phyloP scores from a whole-genome alignment of 768 basidiomycete species.

The Russula foetens region DNA sequence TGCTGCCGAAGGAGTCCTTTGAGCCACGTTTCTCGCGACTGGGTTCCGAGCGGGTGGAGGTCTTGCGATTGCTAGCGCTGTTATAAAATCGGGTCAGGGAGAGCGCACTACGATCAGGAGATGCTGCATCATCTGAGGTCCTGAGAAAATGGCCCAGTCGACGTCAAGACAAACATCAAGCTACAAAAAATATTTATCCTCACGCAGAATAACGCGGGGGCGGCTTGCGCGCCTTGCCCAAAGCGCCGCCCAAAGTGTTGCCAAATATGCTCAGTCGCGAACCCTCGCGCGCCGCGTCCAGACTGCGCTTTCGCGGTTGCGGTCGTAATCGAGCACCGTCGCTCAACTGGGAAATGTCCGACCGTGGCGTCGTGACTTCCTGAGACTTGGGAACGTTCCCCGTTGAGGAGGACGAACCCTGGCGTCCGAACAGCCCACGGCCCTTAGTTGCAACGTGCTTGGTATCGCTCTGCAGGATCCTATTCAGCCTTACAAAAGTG shows the following conservation, averaged over 20 bases:
- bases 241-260: slow-evolving; percentile 45
- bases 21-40: slow-evolving; percentile 15
- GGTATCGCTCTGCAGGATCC: slow-evolving; percentile 41
- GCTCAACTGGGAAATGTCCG: not conserved
- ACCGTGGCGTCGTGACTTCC: slow-evolving; percentile 21
- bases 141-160: slow-evolving; percentile 20
- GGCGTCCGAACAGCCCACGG: slow-evolving; percentile 58
- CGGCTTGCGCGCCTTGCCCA: slow-evolving; percentile 72
- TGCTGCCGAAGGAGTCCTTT: slow-evolving; percentile 19
- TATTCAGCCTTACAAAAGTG: not conserved
- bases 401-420: slow-evolving; percentile 33
- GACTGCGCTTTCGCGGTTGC: slow-evolving; percentile 40
- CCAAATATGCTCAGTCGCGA: slow-evolving; percentile 78
- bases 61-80: slow-evolving; percentile 33
- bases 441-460: slow-evolving; percentile 29
- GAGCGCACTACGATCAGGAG: slow-evolving; percentile 32
- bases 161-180: not conserved
- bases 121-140: slow-evolving; percentile 31
- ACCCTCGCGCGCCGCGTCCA: slow-evolving; percentile 38
- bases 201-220: slow-evolving; percentile 64
- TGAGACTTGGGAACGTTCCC: slow-evolving; percentile 26
- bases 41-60: slow-evolving; percentile 36
- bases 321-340: slow-evolving; percentile 1
- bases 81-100: slow-evolving; percentile 30
- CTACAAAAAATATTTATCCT: slow-evolving; percentile 27